These are phyloP conservation scores for Trichoderma polysporum DNA, from an alignment of 2,329 filamentous ascomycete genomes.

Conservation along the genomic window DNA sequence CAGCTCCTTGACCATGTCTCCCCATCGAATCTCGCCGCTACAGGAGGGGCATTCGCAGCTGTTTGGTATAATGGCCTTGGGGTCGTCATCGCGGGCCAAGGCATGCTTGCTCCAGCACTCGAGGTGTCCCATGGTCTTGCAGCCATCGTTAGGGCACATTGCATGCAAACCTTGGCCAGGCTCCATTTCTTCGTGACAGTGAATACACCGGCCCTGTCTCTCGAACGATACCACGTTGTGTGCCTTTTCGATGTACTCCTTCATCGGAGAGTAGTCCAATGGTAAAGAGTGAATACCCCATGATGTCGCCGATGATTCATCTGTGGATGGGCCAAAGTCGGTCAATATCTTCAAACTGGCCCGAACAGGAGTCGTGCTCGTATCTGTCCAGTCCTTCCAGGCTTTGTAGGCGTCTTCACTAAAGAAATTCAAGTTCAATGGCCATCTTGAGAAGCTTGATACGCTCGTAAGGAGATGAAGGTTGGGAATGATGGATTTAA, in stretches of 20 bases:
- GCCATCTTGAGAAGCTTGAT: conserved; percentile 79
- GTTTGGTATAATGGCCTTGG: conserved; percentile 61
- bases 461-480: conserved; percentile 78
- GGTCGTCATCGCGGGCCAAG: conserved; percentile 37
- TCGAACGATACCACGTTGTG: conserved; percentile 56
- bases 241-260: conserved; percentile 55
- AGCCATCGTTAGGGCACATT: conserved; percentile 54
- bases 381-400: conserved; percentile 63
- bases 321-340: conserved; percentile 47
- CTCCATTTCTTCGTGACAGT: conserved; percentile 49
- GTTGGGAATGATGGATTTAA: conserved; percentile 73
- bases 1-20: conserved; percentile 77
- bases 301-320: conserved; percentile 20
- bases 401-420: conserved; percentile 63
- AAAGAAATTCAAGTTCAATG: conserved; percentile 79
- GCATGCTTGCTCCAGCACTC: conserved; percentile 59
- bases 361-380: conserved; percentile 48
- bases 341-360: conserved; percentile 53
- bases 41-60: conserved; percentile 72
- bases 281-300: conserved; percentile 56
- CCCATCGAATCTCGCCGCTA: conserved; percentile 63
- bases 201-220: conserved; percentile 53
- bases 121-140: conserved; percentile 59
- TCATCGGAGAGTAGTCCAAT: conserved; percentile 55
- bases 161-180: conserved; percentile 53